Evolutionary conservation across 73 alveolate species (phyloP), one percentile per base, ranked within the genome.

Genomic region (Stentor coeruleus): DNA sequence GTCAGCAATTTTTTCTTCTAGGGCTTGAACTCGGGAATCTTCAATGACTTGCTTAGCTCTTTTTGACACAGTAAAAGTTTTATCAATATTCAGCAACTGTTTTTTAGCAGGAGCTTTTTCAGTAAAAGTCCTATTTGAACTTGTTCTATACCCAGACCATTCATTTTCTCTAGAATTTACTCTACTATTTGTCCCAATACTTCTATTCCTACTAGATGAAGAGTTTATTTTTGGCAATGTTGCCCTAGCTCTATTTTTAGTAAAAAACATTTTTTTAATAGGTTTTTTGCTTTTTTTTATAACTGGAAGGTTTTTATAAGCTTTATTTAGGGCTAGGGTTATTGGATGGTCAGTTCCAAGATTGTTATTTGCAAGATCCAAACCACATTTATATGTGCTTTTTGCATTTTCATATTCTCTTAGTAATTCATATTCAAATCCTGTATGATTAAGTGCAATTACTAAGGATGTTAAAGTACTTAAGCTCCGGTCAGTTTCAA

Each of bases 291-390:
- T 49, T 49, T 49, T 49, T 49, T 6, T 49, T 6, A 20, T 20
- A 11, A 11, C 20, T 49, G 20, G 20, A 49, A 49, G 66, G 66
- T 20, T 26, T 66, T 37, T 26, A 33, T 66, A 66, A 33, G n/a
- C 14, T 33, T 66, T 66, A 11, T 20, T 26, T 40, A 66, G 41
- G 37, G 79, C 37, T 2, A 33, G 39, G 39, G 79, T 31, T 20
- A 66, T 20, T 66, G n/a, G 79, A 66, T 66, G 79, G 37, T 66
- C 37, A 28, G n/a, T 20, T 40, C 79, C 79, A 33, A 66, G 79
- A 66, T 66, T 37, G 1, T 66, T 66, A 20, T 20, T 26, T 28
- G 79, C 79, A 1, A 66, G 41, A 33, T 66, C 79, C 79, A 66
- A 28, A 26, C 79, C 79, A 40, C 79, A 66, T 33, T 66, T 66